Conservation (phyloP, 768 basidiomycete species). For the Boletus rubescentipes region DNA sequence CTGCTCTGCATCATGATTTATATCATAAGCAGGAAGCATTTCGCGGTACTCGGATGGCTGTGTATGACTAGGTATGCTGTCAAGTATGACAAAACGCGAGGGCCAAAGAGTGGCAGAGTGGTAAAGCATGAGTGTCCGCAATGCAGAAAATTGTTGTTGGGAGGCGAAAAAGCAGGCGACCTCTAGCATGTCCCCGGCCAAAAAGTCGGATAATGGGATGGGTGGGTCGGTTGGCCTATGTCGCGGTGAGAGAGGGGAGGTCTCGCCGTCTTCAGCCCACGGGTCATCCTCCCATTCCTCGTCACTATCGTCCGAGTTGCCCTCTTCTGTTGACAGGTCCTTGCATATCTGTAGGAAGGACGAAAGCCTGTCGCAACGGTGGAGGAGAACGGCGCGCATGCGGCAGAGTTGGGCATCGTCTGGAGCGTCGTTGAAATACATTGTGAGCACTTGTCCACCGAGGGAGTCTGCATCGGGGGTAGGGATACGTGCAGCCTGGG, state of each 20-base stretch:
- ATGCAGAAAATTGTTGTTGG: conserved; percentile 52
- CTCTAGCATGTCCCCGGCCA: conserved; percentile 54
- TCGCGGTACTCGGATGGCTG: conserved; percentile 60
- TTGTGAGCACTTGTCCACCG: conserved; percentile 34
- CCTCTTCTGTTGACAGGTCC: conserved; percentile 32
- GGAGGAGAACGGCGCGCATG: conserved; percentile 67
- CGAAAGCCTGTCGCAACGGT: conserved; percentile 65
- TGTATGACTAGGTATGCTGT: conserved; percentile 71
- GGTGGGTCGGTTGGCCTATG: conserved; percentile 35
- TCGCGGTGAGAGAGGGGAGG: conserved; percentile 20
- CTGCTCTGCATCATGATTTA: conserved; percentile 44
- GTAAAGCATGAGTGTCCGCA: conserved; percentile 55
- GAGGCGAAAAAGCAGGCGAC: conserved; percentile 69
- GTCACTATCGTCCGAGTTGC: conserved; percentile 35
- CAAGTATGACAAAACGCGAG: conserved; percentile 65
- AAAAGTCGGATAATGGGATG: conserved; percentile 62
- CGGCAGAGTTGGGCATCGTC: conserved; percentile 63
- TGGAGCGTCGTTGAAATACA: conserved; percentile 56
- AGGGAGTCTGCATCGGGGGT: conserved; percentile 20
- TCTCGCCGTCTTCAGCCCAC: conserved; percentile 56
- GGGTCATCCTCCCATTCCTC: conserved; percentile 57
- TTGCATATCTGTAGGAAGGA: conserved; percentile 68
- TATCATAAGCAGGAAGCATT: conserved; percentile 64
- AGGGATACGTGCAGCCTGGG: conserved; percentile 37
- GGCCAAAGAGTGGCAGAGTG: conserved; percentile 65